Percentiles rank a stretch among this genome's conserved stretches.
These are phyloP conservation scores for Pseudoperonospora humuli DNA, from an alignment of 352 stramenopile species.

Conservation along the genomic window DNA sequence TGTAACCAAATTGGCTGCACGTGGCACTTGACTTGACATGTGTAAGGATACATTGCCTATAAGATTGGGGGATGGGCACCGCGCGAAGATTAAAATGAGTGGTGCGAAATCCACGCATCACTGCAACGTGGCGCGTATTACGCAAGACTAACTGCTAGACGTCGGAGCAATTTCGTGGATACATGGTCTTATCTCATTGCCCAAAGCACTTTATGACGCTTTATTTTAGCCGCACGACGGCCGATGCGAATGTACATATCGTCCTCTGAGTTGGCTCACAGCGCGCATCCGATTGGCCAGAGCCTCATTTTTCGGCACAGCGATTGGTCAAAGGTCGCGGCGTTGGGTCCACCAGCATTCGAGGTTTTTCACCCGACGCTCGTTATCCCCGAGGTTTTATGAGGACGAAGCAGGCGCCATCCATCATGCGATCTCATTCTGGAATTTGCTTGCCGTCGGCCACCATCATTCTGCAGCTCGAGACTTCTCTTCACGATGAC, in stretches of 20 bases:
- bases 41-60: neutral
- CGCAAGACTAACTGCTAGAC: no score
- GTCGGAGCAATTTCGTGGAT: no score
- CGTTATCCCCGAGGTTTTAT: constrained; percentile 20
- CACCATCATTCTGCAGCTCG: constrained; percentile 5
- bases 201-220: no score
- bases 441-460: constrained; percentile 34
- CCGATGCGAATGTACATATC: constrained; percentile 2
- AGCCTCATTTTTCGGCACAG: neutral
- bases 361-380: constrained; percentile 28
- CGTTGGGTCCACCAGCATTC: constrained; percentile 17
- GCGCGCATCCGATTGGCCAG: constrained; percentile 3
- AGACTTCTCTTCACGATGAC: constrained; percentile 31
- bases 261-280: constrained; percentile 1
- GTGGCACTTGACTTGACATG: neutral
- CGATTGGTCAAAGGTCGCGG: constrained; percentile 26
- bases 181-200: neutral
- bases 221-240: neutral
- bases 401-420: constrained; percentile 12
- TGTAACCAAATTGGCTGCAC: neutral
- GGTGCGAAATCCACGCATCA: no score
- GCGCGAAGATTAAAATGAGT: neutral
- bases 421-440: constrained; percentile 32
- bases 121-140: no score
- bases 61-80: neutral